Percentiles rank a stretch among this genome's conserved stretches.
These are phyloP conservation scores for Russula emetica DNA, from an alignment of 768 basidiomycete genomes.

Conservation along the genomic window DNA sequence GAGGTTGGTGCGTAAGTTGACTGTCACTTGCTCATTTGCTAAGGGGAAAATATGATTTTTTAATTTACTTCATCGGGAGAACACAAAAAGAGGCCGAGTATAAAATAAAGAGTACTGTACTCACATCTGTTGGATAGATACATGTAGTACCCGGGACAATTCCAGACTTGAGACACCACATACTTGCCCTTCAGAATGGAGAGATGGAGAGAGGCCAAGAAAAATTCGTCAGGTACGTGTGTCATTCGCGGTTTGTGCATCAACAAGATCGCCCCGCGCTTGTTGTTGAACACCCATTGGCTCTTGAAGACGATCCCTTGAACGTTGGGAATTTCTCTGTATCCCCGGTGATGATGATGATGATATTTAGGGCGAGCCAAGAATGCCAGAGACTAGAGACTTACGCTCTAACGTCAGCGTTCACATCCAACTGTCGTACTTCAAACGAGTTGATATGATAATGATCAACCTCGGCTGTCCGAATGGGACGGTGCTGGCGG, in stretches of 20 bases:
- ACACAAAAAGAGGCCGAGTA: too few relatives aligned
- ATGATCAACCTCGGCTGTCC: not conserved
- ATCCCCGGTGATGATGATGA: not conserved
- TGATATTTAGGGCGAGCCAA: not conserved
- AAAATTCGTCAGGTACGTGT: constrained; percentile 7
- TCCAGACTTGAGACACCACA: constrained; percentile 1
- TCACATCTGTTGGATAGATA: constrained; percentile 15
- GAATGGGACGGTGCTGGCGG: not conserved
- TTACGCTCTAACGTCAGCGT: not conserved
- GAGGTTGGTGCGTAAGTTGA: constrained; percentile 3
- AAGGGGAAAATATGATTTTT: not conserved
- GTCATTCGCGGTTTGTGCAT: constrained; percentile 5
- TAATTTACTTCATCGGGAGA: not conserved
- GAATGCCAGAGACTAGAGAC: not conserved
- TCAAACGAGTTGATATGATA: constrained; percentile 17
- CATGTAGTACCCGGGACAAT: constrained; percentile 17
- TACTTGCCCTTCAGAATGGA: constrained; percentile 8
- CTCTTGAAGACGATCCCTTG: constrained; percentile 2
- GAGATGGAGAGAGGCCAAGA: not conserved
- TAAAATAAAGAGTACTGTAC: not conserved
- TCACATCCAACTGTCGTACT: not conserved
- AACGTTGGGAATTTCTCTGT: not conserved
- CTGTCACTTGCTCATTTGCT: constrained; percentile 10
- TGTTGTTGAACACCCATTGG: constrained; percentile 9
- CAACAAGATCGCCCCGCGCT: constrained; percentile 19